A percentile compares a stretch with the other conserved stretches of the same genome.
Conservation (phyloP, 225 moss, liverwort and hornwort genomes). For the Antitrichia curtipendula region DNA sequence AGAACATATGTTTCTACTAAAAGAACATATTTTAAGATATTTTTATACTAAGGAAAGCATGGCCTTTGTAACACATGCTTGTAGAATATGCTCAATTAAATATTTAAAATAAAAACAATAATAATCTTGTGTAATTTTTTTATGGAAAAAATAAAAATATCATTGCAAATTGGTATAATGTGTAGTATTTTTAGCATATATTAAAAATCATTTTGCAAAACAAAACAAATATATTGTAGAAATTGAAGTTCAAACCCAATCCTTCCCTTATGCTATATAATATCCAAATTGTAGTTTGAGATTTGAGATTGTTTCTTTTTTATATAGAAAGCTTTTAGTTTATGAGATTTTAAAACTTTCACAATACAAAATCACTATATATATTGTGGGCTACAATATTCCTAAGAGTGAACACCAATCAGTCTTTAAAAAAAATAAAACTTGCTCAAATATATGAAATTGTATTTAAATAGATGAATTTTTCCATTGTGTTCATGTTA, state of each 20-base stretch:
- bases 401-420: no score
- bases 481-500: no score
- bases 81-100: no score
- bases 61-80: not conserved
- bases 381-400: no score
- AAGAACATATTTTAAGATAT: not conserved
- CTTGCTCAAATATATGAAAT: no score
- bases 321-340: not conserved
- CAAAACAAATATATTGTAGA: not conserved
- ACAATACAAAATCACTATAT: no score
- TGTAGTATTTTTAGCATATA: no score
- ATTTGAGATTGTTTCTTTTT: no score
- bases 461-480: no score
- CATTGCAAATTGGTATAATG: not conserved
- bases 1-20: not conserved
- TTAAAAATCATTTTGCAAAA: no score
- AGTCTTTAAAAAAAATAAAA: no score
- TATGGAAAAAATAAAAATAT: not conserved
- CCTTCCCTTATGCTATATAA: rapidly evolving
- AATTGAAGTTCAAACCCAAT: rapidly evolving
- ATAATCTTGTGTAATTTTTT: not conserved
- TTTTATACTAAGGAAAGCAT: not conserved
- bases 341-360: not conserved
- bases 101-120: not conserved
- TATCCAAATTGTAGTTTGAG: not conserved